A percentile compares a stretch with the other conserved stretches of the same genome.
These are phyloP conservation scores for Hymenoscyphus repandus DNA, from an alignment of 2,329 filamentous ascomycete genomes.

Conservation along the genomic window DNA sequence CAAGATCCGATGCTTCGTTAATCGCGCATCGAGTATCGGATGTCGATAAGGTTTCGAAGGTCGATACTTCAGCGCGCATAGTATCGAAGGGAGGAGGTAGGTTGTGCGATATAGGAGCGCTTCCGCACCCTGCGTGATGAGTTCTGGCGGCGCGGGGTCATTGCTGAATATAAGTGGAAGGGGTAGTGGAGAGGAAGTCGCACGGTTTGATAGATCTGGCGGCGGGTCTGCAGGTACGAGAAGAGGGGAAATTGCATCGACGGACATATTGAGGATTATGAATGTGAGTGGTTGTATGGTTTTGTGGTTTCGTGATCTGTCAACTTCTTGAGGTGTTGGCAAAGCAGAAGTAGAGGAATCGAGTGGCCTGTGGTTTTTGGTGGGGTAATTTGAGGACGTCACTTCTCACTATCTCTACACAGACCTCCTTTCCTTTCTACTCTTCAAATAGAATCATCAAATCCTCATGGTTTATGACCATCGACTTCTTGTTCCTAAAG, in stretches of 20 bases:
- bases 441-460: too few relatives aligned
- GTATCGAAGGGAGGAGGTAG: constrained; percentile 62
- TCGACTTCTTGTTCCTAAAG: too few relatives aligned
- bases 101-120: constrained; percentile 85
- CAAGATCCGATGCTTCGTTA: constrained; percentile 82
- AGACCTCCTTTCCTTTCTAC: too few relatives aligned
- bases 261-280: constrained; percentile 6
- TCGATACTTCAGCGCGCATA: constrained; percentile 84
- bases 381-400: background rate
- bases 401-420: background rate
- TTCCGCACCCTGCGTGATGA: constrained; percentile 93
- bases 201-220: constrained; percentile 4
- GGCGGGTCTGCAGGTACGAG: background rate
- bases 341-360: too few relatives aligned
- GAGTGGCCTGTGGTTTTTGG: background rate
- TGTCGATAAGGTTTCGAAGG: constrained; percentile 90
- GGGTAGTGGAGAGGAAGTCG: constrained; percentile 5
- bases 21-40: constrained; percentile 76
- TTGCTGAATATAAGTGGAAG: constrained; percentile 32
- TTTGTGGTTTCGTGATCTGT: background rate
- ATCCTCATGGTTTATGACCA: too few relatives aligned
- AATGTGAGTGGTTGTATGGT: background rate
- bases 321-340: too few relatives aligned
- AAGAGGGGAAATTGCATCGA: background rate
- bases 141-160: constrained; percentile 53